A percentile compares a stretch with the other conserved stretches of the same genome.
These are phyloP conservation scores for Crithidia fasciculata DNA, from an alignment of 208 protist genomes.

Conservation along the genomic window DNA sequence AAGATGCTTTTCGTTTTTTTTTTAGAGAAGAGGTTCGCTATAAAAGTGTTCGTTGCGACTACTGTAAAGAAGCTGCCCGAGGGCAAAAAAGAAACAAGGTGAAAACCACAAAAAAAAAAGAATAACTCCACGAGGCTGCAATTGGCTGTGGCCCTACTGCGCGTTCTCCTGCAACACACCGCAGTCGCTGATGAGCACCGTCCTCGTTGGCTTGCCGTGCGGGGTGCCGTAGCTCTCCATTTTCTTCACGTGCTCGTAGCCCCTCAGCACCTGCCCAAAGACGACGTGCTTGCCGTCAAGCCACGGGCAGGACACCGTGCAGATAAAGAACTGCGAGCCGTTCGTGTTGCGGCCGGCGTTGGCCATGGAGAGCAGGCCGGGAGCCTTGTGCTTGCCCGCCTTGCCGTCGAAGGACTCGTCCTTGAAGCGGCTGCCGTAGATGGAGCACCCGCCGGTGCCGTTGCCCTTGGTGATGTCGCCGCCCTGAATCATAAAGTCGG, in stretches of 20 bases:
- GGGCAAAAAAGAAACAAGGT: no score
- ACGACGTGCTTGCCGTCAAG: conserved; percentile 96
- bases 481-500: conserved; percentile 95
- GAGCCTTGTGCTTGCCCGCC: conserved; percentile 81
- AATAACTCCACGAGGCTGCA: no score
- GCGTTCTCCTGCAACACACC: conserved; percentile 66
- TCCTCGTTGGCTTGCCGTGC: conserved; percentile 65
- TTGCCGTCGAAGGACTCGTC: conserved; percentile 96
- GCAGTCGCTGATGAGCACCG: conserved; percentile 71
- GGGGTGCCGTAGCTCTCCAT: conserved; percentile 80
- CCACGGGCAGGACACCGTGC: conserved; percentile 83
- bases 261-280: conserved; percentile 92
- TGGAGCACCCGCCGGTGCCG: conserved; percentile 94
- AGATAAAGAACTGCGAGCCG: conserved; percentile 95
- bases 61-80: no score
- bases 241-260: conserved; percentile 79
- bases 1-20: no score
- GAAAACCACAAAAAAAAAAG: no score
- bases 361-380: conserved; percentile 93
- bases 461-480: conserved; percentile 95
- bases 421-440: conserved; percentile 93
- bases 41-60: no score
- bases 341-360: conserved; percentile 93
- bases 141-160: not conserved
- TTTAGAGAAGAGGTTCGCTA: no score